Base-by-base conservation (phyloP, 192 early-diverging fungal genomes). In the Spizellomyces punctatus region DNA sequence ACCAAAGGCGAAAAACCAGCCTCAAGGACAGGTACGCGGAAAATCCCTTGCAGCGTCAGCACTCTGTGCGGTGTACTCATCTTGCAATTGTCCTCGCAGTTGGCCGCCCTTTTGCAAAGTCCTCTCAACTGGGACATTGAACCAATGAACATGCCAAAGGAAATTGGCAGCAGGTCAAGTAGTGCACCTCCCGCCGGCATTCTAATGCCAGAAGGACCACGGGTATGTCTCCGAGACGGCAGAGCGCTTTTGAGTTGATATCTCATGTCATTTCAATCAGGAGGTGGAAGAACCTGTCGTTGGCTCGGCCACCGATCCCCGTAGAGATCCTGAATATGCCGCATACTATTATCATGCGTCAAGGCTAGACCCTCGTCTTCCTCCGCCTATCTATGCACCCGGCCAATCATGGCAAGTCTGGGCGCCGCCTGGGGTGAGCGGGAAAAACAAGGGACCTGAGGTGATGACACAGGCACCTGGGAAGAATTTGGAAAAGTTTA, bases 131-230 rank as follows among this genome's bases (percentile, higher is more conserved):
- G 72, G 72, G 78, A 76, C 48, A 36, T 62, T 72, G 76, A 82
- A 16, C n/a, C 41, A 6, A 45, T 57, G 10, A 21, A 27, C 42
- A 67, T 67, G 49, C 64, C 78, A 56, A 66, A 85, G 77, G 76
- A 90, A 75, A 79, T 82, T 49, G 73, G 74, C 64, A 62, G 69
- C 59, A 83, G 92, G 45, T 89, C 90, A 43, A 91, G 79, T 59
- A 89, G 87, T 71, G 93, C 93, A 9, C 93, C 93, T 10, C 93
- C 92, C 17, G 81, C 89, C n/a, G 90, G 90, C 71, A 80, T 81
- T 12, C 57, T 86, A 66, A 76, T 84, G 67, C 87, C 72, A 43
- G 79, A 85, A 10, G 46, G 58, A 46, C 36, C 62, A 50, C 67
- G 69, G 56, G 80, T 79, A 27, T 22, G 75, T 46, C 19, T 44